Conservation (phyloP, 2,329 filamentous ascomycete species). For the Coniochaeta sp. region DNA sequence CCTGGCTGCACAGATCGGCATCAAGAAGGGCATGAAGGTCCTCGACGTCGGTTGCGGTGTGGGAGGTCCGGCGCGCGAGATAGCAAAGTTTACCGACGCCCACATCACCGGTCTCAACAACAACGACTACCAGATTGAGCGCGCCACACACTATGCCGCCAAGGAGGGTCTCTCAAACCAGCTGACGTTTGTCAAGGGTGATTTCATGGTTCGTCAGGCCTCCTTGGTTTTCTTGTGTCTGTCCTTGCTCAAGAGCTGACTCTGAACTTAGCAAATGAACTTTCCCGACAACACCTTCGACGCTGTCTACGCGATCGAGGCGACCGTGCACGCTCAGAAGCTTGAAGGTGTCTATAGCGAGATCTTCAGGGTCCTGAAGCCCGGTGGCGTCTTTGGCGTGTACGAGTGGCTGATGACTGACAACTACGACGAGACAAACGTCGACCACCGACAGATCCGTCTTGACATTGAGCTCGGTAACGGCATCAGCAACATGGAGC, state of each 20-base stretch:
- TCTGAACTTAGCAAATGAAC: conserved; percentile 65
- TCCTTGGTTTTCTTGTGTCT: neutral
- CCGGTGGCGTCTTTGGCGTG: conserved; percentile 89
- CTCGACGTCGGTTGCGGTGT: conserved; percentile 97
- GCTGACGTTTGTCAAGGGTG: conserved; percentile 83
- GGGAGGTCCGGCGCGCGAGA: conserved; percentile 89
- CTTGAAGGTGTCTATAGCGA: conserved; percentile 89
- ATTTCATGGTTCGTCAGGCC: conserved; percentile 67
- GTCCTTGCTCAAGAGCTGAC: conserved; percentile 5
- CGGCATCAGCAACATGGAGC: conserved; percentile 97
- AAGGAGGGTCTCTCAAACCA: conserved; percentile 77
- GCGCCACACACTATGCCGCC: conserved; percentile 75
- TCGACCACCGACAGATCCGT: conserved; percentile 80
- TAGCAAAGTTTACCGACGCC: conserved; percentile 87
- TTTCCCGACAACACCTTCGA: conserved; percentile 92
- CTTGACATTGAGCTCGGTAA: conserved; percentile 93
- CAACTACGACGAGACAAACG: conserved; percentile 81
- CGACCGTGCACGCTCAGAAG: conserved; percentile 87
- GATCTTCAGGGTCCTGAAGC: conserved; percentile 93
- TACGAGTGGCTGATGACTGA: conserved; percentile 99
- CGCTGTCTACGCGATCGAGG: conserved; percentile 94
- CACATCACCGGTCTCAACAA: conserved; percentile 94
- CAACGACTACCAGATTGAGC: conserved; percentile 98
- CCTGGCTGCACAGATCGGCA: conserved; percentile 80
- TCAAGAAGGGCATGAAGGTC: conserved; percentile 81